Evolutionary conservation across 345 rosid genomes (phyloP).

Genomic region (Aethionema arabicum): DNA sequence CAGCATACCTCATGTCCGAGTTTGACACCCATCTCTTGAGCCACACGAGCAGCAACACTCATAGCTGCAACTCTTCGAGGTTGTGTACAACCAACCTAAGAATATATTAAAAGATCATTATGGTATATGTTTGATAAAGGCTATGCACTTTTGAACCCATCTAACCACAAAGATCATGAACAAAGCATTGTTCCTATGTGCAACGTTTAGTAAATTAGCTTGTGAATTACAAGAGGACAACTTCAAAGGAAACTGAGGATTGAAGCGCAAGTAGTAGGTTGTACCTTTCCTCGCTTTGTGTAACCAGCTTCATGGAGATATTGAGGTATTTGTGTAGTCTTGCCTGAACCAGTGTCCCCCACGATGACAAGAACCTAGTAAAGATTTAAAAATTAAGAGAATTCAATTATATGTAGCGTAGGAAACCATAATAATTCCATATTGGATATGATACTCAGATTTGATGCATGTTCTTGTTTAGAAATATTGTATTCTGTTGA

Average conservation of each 20-base stretch:
- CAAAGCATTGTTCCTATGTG: constrained; percentile 10
- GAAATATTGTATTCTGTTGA: constrained; percentile 4
- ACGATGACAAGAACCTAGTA: constrained; percentile 89
- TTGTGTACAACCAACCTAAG: constrained; percentile 95
- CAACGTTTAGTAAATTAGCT: not conserved
- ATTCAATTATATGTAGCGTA: constrained; percentile 13
- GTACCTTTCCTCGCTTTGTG: constrained; percentile 89
- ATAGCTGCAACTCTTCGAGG: constrained; percentile 97
- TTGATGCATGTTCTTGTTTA: constrained; percentile 8
- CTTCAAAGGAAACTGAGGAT: not conserved
- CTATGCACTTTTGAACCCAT: constrained; percentile 14
- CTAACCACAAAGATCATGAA: constrained; percentile 23
- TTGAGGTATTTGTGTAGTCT: constrained; percentile 95
- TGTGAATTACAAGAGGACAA: not conserved
- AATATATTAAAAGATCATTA: constrained; percentile 17
- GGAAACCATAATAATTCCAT: not conserved
- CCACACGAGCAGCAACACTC: constrained; percentile 98
- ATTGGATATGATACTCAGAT: constrained; percentile 15
- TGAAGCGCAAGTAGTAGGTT: constrained; percentile 8
- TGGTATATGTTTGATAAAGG: constrained; percentile 13
- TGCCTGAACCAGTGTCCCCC: constrained; percentile 99
- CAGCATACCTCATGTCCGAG: constrained; percentile 88
- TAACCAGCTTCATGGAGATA: constrained; percentile 98
- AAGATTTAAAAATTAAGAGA: not conserved
- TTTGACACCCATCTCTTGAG: constrained; percentile 98